A percentile compares a stretch with the other conserved stretches of the same genome.
phyloP scores from a whole-genome alignment of 176 grass and related monocot species.

The Zoysia japonica region DNA sequence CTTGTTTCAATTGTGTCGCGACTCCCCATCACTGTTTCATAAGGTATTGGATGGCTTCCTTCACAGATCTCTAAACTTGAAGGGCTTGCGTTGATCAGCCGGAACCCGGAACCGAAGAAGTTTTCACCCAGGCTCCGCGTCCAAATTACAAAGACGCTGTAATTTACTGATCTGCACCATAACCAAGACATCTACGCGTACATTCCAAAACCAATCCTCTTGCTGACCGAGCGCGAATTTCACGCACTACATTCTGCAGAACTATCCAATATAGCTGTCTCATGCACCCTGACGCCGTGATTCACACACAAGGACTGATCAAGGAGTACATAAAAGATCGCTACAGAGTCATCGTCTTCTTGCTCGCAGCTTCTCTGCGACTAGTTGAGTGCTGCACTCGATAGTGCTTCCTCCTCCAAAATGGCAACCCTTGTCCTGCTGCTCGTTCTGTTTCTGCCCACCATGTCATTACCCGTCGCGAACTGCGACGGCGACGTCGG shows the following conservation, averaged over 20 bases:
- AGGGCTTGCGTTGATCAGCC: constrained; percentile 34
- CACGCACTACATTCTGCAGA: background rate
- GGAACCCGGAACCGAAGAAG: background rate
- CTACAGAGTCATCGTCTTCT: background rate
- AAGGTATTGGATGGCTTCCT: background rate
- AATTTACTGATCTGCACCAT: constrained; percentile 1
- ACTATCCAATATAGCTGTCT: background rate
- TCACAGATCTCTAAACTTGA: constrained; percentile 32
- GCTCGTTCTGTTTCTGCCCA: constrained; percentile 14
- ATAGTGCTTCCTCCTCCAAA: background rate
- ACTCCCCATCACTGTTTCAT: background rate
- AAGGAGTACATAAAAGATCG: background rate
- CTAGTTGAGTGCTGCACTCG: constrained; percentile 13
- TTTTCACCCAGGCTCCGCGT: constrained; percentile 13
- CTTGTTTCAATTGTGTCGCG: background rate
- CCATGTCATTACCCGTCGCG: background rate
- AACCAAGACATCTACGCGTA: constrained; percentile 9
- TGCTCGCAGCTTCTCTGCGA: constrained; percentile 29
- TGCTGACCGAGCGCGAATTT: background rate
- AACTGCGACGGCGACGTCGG: constrained; percentile 18
- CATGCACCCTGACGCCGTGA: background rate
- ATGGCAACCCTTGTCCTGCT: constrained; percentile 17
- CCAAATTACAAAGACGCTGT: constrained; percentile 21
- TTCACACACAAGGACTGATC: background rate
- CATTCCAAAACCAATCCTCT: background rate